A percentile compares a stretch with the other conserved stretches of the same genome.
These are phyloP conservation scores for Tephrocybe sp. DNA, from an alignment of 768 basidiomycete genomes.

Conservation along the genomic window DNA sequence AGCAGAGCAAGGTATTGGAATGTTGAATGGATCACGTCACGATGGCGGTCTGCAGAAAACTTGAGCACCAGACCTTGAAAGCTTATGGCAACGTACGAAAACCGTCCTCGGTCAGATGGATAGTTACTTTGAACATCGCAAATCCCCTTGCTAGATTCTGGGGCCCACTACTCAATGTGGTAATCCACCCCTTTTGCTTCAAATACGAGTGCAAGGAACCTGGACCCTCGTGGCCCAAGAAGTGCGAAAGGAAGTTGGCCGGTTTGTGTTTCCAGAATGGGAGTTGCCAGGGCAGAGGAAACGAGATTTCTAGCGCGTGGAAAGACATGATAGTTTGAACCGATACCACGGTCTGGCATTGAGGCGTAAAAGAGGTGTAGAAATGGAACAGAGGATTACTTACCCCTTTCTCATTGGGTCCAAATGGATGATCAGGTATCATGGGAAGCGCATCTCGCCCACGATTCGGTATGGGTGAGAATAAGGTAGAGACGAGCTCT, in stretches of 20 bases:
- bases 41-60: slow-evolving; percentile 61
- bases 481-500: slow-evolving; percentile 56
- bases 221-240: slow-evolving; percentile 89
- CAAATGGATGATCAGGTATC: slow-evolving; percentile 74
- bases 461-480: slow-evolving; percentile 71
- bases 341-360: slow-evolving; percentile 67
- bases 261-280: slow-evolving; percentile 79
- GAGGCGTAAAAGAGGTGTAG: slow-evolving; percentile 7
- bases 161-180: slow-evolving; percentile 64
- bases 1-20: slow-evolving; percentile 81
- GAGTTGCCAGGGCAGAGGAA: slow-evolving; percentile 72
- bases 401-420: slow-evolving; percentile 68
- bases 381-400: slow-evolving; percentile 24
- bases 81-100: slow-evolving; percentile 56
- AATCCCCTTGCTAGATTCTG: slow-evolving; percentile 79
- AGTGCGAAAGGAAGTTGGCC: slow-evolving; percentile 68
- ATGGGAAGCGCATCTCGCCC: slow-evolving; percentile 57
- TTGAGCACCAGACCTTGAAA: not conserved
- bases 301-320: slow-evolving; percentile 79
- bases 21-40: slow-evolving; percentile 59
- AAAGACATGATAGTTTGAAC: slow-evolving; percentile 89
- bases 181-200: slow-evolving; percentile 87
- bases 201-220: slow-evolving; percentile 90
- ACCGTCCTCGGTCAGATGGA: slow-evolving; percentile 80
- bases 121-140: slow-evolving; percentile 82